Percentiles rank a stretch among this genome's conserved stretches.
phyloP scores from a whole-genome alignment of 257 asterid genomes.

The Capsicum pubescens region DNA sequence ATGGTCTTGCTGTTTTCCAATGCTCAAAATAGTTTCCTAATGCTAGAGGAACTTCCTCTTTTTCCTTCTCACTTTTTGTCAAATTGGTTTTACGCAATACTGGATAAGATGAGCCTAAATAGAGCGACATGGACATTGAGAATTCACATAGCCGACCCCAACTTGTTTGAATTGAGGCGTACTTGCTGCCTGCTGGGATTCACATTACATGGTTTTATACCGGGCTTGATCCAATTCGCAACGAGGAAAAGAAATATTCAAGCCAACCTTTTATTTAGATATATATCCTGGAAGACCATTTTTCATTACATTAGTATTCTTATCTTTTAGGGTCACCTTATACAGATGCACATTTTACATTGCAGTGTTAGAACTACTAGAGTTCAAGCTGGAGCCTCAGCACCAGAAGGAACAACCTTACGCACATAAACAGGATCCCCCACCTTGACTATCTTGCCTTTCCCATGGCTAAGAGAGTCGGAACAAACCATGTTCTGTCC shows the following conservation, averaged over 20 bases:
- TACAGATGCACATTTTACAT: neutral
- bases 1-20: neutral
- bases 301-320: neutral
- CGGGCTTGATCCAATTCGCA: neutral
- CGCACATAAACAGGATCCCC: constrained; percentile 49
- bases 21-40: neutral
- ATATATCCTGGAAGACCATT: neutral
- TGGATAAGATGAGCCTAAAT: neutral
- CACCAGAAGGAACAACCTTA: constrained; percentile 41
- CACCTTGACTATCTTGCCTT: constrained; percentile 40
- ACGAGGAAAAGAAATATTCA: neutral
- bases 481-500: constrained; percentile 61
- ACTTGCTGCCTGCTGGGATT: neutral
- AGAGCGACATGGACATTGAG: neutral
- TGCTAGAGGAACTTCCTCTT: neutral
- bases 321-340: neutral
- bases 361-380: neutral
- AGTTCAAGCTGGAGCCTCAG: constrained; percentile 42
- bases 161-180: neutral
- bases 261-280: neutral
- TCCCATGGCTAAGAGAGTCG: constrained; percentile 35
- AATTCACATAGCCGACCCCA: neutral
- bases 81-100: neutral
- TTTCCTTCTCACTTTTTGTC: neutral
- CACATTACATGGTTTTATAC: neutral